Evolutionary conservation across 2,329 filamentous ascomycete species (phyloP).

Genomic region (Aureobasidium sp.): DNA sequence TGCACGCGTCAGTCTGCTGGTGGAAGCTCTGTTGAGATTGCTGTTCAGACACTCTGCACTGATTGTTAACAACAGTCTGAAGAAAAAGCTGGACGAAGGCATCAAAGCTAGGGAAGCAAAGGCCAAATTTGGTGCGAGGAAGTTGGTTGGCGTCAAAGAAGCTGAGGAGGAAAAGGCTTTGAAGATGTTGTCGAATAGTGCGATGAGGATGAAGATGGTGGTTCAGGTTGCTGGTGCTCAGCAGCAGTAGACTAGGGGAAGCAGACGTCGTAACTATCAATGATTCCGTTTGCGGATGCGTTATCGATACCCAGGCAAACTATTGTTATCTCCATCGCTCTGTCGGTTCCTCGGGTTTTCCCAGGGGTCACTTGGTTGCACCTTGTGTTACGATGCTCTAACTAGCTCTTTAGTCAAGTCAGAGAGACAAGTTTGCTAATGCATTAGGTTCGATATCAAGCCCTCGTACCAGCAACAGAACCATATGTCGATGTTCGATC

Average conservation of each 20-base stretch:
- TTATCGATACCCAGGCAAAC: background rate
- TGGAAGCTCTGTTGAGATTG: conserved; percentile 57
- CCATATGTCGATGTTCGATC: no score
- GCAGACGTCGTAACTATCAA: no score
- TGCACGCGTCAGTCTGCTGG: conserved; percentile 59
- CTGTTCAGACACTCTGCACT: conserved; percentile 31
- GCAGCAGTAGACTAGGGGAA: background rate
- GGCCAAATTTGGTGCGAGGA: conserved; percentile 37
- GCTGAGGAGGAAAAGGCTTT: conserved; percentile 31
- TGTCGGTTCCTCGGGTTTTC: no score
- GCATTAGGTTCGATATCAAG: no score
- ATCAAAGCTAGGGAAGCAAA: conserved; percentile 43
- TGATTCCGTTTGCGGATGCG: no score
- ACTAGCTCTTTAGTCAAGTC: no score
- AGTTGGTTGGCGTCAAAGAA: conserved; percentile 31
- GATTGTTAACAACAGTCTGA: conserved; percentile 30
- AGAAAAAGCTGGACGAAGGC: conserved; percentile 43
- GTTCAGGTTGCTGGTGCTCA: background rate
- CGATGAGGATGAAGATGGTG: conserved; percentile 24
- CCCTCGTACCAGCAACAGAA: no score
- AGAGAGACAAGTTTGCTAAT: no score
- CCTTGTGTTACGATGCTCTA: no score
- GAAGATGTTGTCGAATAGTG: conserved; percentile 27
- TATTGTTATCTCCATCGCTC: no score
- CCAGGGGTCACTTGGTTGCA: no score